Conservation (phyloP, 2,329 filamentous ascomycete genomes). For the Colletotrichum echinochloae region DNA sequence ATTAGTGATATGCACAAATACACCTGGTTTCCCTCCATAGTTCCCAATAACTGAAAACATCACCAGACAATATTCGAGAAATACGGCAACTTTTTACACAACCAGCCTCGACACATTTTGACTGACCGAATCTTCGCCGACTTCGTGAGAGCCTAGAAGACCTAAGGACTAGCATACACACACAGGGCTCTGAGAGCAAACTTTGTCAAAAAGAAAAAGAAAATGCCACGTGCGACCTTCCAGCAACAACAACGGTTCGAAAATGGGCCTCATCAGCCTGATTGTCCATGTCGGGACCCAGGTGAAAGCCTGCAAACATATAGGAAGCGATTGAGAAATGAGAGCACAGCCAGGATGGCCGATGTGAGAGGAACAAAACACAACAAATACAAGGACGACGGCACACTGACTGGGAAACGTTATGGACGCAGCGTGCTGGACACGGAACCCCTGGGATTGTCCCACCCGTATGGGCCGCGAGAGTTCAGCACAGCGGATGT, state of each 20-base stretch:
- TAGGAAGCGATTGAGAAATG: not conserved
- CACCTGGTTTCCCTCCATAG: not conserved
- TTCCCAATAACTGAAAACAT: too few species aligned
- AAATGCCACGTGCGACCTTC: not conserved
- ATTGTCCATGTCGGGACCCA: not conserved
- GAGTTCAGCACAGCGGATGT: constrained; percentile 2
- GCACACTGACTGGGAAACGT: not conserved
- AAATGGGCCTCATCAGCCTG: constrained; percentile 6
- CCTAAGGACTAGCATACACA: not conserved
- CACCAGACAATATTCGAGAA: too few species aligned
- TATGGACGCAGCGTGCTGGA: not conserved
- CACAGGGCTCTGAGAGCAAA: not conserved
- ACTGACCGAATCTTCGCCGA: not conserved
- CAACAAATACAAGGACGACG: not conserved
- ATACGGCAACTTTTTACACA: not conserved
- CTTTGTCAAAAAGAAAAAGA: too few species aligned
- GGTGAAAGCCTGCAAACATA: not conserved
- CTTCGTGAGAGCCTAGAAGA: too few species aligned
- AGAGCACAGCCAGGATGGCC: constrained; percentile 2
- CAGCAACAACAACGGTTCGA: not conserved
- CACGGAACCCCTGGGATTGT: not conserved
- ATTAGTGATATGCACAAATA: not conserved
- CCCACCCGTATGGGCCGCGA: not conserved
- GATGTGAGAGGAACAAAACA: not conserved
- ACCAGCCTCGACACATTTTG: not conserved